These are phyloP conservation scores for Cladophialophora immunda DNA, from an alignment of 2,329 filamentous ascomycete species.

Conservation along the genomic window DNA sequence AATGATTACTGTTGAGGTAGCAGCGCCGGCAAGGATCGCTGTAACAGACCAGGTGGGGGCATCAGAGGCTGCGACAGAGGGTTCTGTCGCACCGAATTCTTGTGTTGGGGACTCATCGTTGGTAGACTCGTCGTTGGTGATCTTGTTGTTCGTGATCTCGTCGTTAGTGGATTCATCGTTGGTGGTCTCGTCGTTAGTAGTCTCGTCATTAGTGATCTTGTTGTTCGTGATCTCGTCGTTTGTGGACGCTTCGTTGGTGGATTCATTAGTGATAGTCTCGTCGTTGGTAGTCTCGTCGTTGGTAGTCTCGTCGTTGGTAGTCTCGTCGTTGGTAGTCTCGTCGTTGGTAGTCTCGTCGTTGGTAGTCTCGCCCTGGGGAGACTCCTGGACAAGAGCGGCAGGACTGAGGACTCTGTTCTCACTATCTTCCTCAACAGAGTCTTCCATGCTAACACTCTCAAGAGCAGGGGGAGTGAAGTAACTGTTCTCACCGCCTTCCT, in stretches of 20 bases:
- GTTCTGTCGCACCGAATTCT: not conserved
- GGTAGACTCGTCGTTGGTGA: not conserved
- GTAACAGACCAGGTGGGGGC: not conserved
- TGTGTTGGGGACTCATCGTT: not conserved
- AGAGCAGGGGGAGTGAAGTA: not conserved
- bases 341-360: no score
- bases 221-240: not conserved
- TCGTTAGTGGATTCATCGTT: not conserved
- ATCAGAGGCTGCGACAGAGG: not conserved
- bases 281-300: not conserved
- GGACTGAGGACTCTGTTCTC: not conserved
- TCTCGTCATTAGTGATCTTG: not conserved
- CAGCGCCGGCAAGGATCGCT: not conserved
- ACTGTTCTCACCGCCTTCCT: not conserved
- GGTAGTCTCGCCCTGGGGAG: no score
- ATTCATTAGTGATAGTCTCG: not conserved
- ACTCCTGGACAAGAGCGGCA: not conserved
- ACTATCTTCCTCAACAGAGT: not conserved
- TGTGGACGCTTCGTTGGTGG: not conserved
- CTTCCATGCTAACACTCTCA: not conserved
- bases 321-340: not conserved
- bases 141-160: no score
- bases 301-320: not conserved
- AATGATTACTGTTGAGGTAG: not conserved
- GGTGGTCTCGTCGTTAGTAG: no score